Conservation (phyloP, 495 filamentous ascomycete genomes). For the Tuber borchii region DNA sequence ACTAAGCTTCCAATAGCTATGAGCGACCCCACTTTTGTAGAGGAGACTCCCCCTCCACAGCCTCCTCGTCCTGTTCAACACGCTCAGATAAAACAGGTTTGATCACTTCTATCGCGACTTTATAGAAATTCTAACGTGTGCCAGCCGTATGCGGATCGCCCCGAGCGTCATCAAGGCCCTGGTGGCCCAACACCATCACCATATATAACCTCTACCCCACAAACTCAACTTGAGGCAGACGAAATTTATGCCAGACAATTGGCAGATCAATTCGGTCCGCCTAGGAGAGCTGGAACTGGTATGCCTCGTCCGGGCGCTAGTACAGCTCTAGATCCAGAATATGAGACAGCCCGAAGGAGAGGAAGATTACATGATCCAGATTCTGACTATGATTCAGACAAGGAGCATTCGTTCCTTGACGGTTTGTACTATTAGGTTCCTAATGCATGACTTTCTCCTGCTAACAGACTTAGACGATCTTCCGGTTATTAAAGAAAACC, state of each 20-base stretch:
- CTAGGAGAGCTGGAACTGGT: constrained; percentile 20
- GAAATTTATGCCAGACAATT: constrained; percentile 91
- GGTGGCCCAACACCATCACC: neutral
- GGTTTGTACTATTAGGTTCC: constrained; percentile 46
- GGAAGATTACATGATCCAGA: constrained; percentile 34
- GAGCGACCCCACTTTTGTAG: constrained; percentile 82
- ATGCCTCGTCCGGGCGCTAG: neutral
- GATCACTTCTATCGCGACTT: neutral
- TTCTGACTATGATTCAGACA: constrained; percentile 53
- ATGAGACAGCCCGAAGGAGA: neutral
- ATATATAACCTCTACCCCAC: constrained; percentile 52
- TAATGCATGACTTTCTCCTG: constrained; percentile 4
- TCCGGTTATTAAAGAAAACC: constrained; percentile 84
- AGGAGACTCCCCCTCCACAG: constrained; percentile 48
- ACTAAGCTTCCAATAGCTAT: constrained; percentile 54
- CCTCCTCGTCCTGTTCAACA: constrained; percentile 20
- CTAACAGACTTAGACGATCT: constrained; percentile 61
- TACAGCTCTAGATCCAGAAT: neutral
- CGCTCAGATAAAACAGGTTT: constrained; percentile 14
- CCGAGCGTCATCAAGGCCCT: constrained; percentile 13
- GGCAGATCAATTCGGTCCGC: constrained; percentile 61
- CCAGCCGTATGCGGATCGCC: constrained; percentile 19
- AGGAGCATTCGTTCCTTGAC: constrained; percentile 84
- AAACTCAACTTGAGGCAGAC: constrained; percentile 79
- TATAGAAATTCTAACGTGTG: constrained; percentile 9